These are phyloP conservation scores for Diaporthe eres DNA, from an alignment of 2,329 filamentous ascomycete species.

Conservation along the genomic window DNA sequence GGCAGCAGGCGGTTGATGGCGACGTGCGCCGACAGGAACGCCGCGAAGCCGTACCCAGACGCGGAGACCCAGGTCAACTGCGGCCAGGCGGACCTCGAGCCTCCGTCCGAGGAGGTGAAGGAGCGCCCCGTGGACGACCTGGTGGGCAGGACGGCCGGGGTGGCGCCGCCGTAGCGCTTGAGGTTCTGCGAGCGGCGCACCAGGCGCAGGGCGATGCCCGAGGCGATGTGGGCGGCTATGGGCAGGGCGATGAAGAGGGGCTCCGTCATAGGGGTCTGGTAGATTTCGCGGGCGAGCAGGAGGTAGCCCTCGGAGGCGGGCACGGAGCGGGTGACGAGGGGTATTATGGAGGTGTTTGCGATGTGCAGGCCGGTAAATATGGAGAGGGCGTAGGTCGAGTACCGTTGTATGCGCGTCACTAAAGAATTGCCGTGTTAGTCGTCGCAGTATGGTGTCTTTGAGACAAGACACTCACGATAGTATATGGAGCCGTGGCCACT, in stretches of 20 bases:
- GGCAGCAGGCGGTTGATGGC: conserved; percentile 84
- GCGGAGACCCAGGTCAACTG: conserved; percentile 76
- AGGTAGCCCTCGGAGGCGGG: conserved; percentile 86
- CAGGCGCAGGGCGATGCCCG: conserved; percentile 83
- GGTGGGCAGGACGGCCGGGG: conserved; percentile 63
- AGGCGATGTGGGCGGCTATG: conserved; percentile 80
- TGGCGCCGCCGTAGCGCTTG: conserved; percentile 80
- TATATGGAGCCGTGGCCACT: conserved; percentile 78
- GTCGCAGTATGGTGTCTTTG: neutral
- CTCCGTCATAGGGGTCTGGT: conserved; percentile 87
- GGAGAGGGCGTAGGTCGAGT: conserved; percentile 88
- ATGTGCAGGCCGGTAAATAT: conserved; percentile 84
- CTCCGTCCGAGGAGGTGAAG: conserved; percentile 51
- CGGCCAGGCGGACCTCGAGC: conserved; percentile 70
- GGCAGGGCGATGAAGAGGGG: conserved; percentile 84
- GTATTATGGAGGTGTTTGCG: conserved; percentile 85
- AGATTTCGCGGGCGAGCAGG: conserved; percentile 91
- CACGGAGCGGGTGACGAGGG: conserved; percentile 80
- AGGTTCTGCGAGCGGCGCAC: conserved; percentile 80
- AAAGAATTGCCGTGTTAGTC: neutral
- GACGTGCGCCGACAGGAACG: conserved; percentile 78
- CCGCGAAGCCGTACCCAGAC: conserved; percentile 79
- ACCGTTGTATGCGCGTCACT: conserved; percentile 84
- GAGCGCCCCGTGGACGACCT: conserved; percentile 49
- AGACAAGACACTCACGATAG: conserved; percentile 74